Base-by-base conservation (phyloP, 148 eudicot species). In the Dianthus caryophyllus region DNA sequence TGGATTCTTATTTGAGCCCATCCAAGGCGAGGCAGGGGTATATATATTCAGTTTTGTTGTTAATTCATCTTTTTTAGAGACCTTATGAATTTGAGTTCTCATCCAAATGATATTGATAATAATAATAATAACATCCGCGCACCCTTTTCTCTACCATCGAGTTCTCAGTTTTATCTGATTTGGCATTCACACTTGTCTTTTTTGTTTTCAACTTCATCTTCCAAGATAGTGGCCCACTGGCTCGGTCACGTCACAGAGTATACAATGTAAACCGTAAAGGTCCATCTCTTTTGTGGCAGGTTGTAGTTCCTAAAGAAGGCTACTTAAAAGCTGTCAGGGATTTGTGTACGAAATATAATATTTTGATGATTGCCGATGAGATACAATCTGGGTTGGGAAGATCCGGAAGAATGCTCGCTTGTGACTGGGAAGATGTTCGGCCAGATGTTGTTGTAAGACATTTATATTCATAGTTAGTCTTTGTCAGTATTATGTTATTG, bases 21-120 rank as follows among this genome's bases (percentile, higher is more conserved):
- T 94, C 68, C 97, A 94, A 81, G 99, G 99, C 61, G 99, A 94
- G 81, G 99, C 99, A 14, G 99, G 99, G 96, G 99, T 94, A 94
- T 55, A 94, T 55, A 86, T 74, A 49, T 48, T 14, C 15, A 36
- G 57, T 51, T 27, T 39, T 25, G 21, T 38, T 49, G 13, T 58
- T 38, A 31, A 49, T 11, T 33, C 18, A 24, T 30, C 65, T 8
- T 46, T 33, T 25, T 21, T 63, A 43, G 51, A 18, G 16, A 18
- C 43, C 50, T 6, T 49, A 12, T 31, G 30, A 15, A 6, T 38
- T 46, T 50, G 24, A 20, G 43, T 68, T 48, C 43, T 63, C 21
- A 36, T 24, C 20, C 3, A 2, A 33, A 33, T 3, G 7, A 33
- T 7, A 33, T 2, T 33, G 38, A 33, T 7, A 33, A 33, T 33